These are phyloP conservation scores for Bisporella sp. DNA, from an alignment of 2,329 filamentous ascomycete genomes.

Conservation along the genomic window DNA sequence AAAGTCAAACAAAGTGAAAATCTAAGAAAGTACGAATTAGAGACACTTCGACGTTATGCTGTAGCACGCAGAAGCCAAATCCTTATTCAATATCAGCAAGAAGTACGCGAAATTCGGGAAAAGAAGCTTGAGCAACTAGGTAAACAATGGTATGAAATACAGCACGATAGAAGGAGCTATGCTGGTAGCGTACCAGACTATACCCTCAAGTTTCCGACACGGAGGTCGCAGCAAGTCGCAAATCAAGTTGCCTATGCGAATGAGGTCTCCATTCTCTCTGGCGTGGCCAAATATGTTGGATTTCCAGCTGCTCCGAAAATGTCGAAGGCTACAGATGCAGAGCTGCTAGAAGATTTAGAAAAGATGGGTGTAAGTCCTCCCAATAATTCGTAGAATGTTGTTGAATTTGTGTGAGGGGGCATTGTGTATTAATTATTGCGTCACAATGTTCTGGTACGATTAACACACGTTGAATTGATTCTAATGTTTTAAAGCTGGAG, in stretches of 20 bases:
- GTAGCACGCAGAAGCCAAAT: conserved; percentile 79
- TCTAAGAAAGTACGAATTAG: conserved; percentile 65
- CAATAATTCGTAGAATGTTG: too few relatives aligned
- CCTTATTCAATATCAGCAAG: conserved; percentile 86
- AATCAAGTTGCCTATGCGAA: conserved; percentile 91
- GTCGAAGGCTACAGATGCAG: conserved; percentile 59
- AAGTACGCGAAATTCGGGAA: conserved; percentile 76
- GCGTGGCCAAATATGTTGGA: conserved; percentile 88
- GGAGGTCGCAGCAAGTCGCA: conserved; percentile 67
- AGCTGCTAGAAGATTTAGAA: conserved; percentile 81
- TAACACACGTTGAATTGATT: too few relatives aligned
- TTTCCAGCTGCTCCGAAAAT: conserved; percentile 94
- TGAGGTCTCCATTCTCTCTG: conserved; percentile 85
- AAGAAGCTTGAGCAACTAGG: conserved; percentile 72
- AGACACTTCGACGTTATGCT: conserved; percentile 66
- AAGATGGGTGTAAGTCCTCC: conserved; percentile 71
- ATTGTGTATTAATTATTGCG: too few relatives aligned
- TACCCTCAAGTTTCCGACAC: conserved; percentile 71
- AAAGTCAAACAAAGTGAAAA: conserved; percentile 70
- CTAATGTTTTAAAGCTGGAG: too few relatives aligned
- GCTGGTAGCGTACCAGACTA: conserved; percentile 77
- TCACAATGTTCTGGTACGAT: too few relatives aligned
- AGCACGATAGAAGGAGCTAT: conserved; percentile 74
- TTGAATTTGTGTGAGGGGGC: too few relatives aligned
- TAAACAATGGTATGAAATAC: conserved; percentile 87